Evolutionary conservation across 768 basidiomycete species (phyloP).

Genomic region (Termitomyces sp.): DNA sequence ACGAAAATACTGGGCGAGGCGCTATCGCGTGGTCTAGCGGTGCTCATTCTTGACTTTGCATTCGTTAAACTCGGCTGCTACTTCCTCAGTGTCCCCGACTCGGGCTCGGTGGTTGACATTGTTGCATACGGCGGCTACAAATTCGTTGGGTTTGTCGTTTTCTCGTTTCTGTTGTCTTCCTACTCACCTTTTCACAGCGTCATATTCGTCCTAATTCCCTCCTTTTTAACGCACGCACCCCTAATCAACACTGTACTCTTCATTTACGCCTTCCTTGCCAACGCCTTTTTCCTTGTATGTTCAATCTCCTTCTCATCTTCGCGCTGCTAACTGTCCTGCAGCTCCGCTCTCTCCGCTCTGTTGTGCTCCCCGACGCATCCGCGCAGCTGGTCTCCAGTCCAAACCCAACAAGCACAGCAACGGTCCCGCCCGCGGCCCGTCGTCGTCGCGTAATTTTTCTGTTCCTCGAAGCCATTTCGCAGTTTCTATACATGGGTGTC

Average conservation of each 20-base stretch:
- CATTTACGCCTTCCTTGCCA: conserved; percentile 82
- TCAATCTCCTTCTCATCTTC: not conserved
- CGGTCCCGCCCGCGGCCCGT: conserved; percentile 75
- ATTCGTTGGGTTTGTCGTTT: conserved; percentile 80
- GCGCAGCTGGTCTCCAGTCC: conserved; percentile 30
- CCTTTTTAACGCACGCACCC: conserved; percentile 58
- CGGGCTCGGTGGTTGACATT: conserved; percentile 71
- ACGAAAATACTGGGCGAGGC: conserved; percentile 87
- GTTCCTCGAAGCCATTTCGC: conserved; percentile 79
- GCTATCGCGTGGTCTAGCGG: conserved; percentile 78
- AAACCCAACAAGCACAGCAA: conserved; percentile 46
- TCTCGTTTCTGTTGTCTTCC: not conserved
- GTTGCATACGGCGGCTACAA: conserved; percentile 96
- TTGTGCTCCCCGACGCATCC: conserved; percentile 61
- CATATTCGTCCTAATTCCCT: conserved; percentile 73
- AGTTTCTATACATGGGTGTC: conserved; percentile 84
- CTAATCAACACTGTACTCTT: conserved; percentile 72
- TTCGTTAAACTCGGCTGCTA: conserved; percentile 93
- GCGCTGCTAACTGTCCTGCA: conserved; percentile 25
- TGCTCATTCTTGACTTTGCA: conserved; percentile 84
- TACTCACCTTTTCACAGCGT: conserved; percentile 46
- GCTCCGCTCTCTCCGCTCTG: conserved; percentile 90
- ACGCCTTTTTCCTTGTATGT: conserved; percentile 90
- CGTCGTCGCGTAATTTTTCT: conserved; percentile 85
- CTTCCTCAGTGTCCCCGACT: conserved; percentile 80